Evolutionary conservation across 2,329 filamentous ascomycete species (phyloP).

Genomic region (Cordyceps farinosa): DNA sequence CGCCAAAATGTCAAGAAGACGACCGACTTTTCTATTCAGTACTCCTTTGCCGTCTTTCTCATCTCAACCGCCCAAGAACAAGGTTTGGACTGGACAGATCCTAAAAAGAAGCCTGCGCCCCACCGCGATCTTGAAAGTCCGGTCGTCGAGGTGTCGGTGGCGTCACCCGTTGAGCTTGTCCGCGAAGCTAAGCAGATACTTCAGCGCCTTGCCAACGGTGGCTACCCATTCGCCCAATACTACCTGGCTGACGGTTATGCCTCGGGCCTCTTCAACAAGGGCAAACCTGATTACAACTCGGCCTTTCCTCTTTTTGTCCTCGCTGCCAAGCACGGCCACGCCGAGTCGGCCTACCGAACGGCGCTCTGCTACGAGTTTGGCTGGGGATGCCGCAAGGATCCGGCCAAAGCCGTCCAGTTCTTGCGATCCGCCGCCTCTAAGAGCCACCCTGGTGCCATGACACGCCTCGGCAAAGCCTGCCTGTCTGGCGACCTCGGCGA

Average conservation of each 20-base stretch:
- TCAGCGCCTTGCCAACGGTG: slow-evolving; percentile 77
- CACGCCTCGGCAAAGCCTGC: slow-evolving; percentile 85
- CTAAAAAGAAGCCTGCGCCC: slow-evolving; percentile 42
- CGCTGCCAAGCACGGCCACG: slow-evolving; percentile 94
- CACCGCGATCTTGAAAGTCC: slow-evolving; percentile 47
- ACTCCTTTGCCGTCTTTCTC: slow-evolving; percentile 94
- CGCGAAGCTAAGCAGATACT: slow-evolving; percentile 87
- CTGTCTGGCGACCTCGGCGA: slow-evolving; percentile 84
- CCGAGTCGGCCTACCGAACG: slow-evolving; percentile 90
- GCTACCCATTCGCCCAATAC: slow-evolving; percentile 96
- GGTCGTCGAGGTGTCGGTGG: slow-evolving; percentile 42
- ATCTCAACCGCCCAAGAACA: slow-evolving; percentile 84
- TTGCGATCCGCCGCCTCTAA: slow-evolving; percentile 87
- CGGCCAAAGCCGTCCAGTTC: slow-evolving; percentile 89
- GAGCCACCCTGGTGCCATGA: slow-evolving; percentile 92
- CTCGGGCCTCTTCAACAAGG: slow-evolving; percentile 92
- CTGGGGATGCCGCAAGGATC: slow-evolving; percentile 90
- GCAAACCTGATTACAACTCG: slow-evolving; percentile 84
- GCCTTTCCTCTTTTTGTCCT: slow-evolving; percentile 91
- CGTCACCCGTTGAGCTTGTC: slow-evolving; percentile 65
- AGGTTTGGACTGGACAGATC: slow-evolving; percentile 52
- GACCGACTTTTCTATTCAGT: slow-evolving; percentile 83
- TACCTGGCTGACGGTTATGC: slow-evolving; percentile 93
- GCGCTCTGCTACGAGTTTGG: slow-evolving; percentile 97
- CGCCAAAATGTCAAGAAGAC: slow-evolving; percentile 96